These are phyloP conservation scores for Fusarium tupiense DNA, from an alignment of 2,329 filamentous ascomycete species.

Conservation along the genomic window DNA sequence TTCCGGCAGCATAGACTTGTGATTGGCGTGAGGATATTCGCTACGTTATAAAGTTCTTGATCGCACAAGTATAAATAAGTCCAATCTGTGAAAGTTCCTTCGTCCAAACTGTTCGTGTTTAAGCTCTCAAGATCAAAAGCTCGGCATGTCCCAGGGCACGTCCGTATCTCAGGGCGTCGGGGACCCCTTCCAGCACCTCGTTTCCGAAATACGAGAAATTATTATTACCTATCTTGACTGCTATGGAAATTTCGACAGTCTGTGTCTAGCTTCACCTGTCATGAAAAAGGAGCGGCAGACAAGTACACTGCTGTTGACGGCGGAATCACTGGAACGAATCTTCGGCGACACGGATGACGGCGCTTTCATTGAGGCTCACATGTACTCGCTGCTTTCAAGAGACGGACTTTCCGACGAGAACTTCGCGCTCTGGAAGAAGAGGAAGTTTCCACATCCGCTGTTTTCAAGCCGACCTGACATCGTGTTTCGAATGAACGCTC, in stretches of 20 bases:
- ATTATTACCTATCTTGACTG: neutral
- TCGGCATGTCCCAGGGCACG: too few species aligned
- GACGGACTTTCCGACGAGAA: neutral
- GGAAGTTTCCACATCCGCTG: neutral
- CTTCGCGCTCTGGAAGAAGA: neutral
- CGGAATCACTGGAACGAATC: neutral
- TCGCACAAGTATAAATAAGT: neutral
- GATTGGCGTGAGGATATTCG: neutral
- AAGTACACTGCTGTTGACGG: neutral
- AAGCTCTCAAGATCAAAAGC: neutral
- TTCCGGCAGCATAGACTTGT: neutral
- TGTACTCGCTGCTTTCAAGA: neutral
- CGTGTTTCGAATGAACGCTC: neutral
- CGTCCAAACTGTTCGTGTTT: rapidly evolving
- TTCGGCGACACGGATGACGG: neutral
- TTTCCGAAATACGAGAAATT: neutral
- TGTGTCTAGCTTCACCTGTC: neutral
- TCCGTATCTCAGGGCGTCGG: rapidly evolving
- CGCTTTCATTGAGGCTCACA: neutral
- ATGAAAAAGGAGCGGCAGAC: neutral
- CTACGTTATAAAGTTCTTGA: neutral
- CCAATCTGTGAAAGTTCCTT: rapidly evolving
- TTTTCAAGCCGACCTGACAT: neutral
- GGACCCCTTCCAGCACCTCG: neutral
- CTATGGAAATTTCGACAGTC: rapidly evolving